Evolutionary conservation across 148 eudicot species (phyloP), one percentile per base, ranked within the genome.

Genomic region (Silene latifolia): DNA sequence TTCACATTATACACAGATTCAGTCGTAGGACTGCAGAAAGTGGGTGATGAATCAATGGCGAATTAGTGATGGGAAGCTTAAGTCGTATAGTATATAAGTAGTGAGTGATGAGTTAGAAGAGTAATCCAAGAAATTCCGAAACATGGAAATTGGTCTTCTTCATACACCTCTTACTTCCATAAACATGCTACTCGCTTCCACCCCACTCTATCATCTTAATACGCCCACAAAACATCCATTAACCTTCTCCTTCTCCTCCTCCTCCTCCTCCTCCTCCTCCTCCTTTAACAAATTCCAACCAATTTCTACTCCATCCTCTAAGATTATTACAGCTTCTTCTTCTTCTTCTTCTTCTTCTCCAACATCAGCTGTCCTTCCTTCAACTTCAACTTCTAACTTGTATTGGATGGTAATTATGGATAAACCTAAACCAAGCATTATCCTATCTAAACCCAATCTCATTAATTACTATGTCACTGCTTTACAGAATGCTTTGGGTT

Each of bases 371-470:
- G 8, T n/a, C 19, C 3, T 61, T 27, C 25, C 75, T 29, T 63
- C 47, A n/a, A 60, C 6, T 77, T 71, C 74, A 39, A 23, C 67
- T 23, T 29, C 42, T 7, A 81, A 82, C 65, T 79, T 73, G 74
- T 80, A 80, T 29, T 92, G 98, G 98, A 82, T 87, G 80, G 91
- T 92, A 59, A 71, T 77, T 57, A 74, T 84, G 82, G 86, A 89
- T 70, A 74, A 80, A 13, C 93, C 95, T 60, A 82, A 85, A 10
- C 46, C 85, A 13, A 56, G 59, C 56, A 82, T 74, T 57, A 10
- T 76, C 51, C 74, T 53, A 69, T 77, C 91, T 29, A 87, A 83
- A 76, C 59, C 83, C 35, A 70, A 84, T 67, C 74, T 87, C 23
- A 67, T 86, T 56, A 85, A 87, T 79, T 89, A 89, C 83, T 92